phyloP scores from a whole-genome alignment of 768 basidiomycete species.

The Trametes sanguinea region DNA sequence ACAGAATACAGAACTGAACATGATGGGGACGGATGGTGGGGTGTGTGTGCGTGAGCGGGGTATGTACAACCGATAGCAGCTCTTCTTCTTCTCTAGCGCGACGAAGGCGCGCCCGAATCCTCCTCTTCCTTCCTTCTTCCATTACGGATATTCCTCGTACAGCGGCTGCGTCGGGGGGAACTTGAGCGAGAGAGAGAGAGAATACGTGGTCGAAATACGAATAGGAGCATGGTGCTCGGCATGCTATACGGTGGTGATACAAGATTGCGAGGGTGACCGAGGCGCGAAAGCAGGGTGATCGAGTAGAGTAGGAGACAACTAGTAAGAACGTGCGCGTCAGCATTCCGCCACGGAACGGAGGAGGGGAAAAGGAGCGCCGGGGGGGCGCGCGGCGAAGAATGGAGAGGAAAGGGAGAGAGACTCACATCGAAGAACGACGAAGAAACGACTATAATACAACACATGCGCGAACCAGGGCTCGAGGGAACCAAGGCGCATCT shows the following conservation, averaged over 20 bases:
- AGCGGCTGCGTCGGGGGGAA: slow-evolving; percentile 17
- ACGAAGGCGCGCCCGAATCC: background rate
- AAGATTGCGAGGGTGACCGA: slow-evolving; percentile 27
- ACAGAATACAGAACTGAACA: slow-evolving; percentile 16
- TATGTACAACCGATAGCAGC: slow-evolving; percentile 27
- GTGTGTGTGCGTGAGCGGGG: slow-evolving; percentile 9
- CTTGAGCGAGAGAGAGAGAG: slow-evolving; percentile 5
- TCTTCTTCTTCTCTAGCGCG: slow-evolving; percentile 7
- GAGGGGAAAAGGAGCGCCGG: background rate
- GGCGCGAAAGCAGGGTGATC: slow-evolving; percentile 25
- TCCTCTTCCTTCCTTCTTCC: slow-evolving; percentile 19
- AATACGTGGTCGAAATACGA: slow-evolving; percentile 23
- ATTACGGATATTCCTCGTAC: slow-evolving; percentile 13
- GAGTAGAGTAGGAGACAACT: slow-evolving; percentile 23
- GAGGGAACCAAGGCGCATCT: slow-evolving; percentile 27
- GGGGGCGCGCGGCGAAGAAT: slow-evolving; percentile 4
- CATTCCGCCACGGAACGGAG: slow-evolving; percentile 13
- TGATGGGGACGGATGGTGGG: background rate
- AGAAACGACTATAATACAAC: slow-evolving; percentile 23
- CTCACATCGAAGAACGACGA: slow-evolving; percentile 31
- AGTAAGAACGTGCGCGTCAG: slow-evolving; percentile 15
- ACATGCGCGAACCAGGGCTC: background rate
- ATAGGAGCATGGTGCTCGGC: slow-evolving; percentile 19
- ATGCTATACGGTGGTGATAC: slow-evolving; percentile 32
- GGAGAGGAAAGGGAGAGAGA: slow-evolving; percentile 15